Base-by-base conservation (phyloP, 768 basidiomycete genomes). In the Suillus luteus region DNA sequence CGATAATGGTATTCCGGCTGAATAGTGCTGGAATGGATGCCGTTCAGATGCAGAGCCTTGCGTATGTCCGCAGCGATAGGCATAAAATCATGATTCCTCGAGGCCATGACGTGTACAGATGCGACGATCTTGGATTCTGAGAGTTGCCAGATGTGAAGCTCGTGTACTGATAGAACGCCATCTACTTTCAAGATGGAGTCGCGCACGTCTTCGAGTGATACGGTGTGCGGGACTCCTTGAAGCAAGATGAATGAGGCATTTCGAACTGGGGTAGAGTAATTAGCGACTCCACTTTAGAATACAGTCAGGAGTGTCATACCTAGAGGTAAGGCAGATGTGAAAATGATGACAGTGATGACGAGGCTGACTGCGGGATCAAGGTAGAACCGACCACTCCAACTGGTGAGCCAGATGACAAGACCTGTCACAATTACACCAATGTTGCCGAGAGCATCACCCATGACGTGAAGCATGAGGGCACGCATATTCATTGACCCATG, bases 391-490 rank as follows among this genome's bases (percentile, higher is more conserved):
- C 86, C 95, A 67, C 79, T 77, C 88, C 92, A 96, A 27, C 85
- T 79, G 1, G 90, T 89, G 65, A 92, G 83, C 95, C 94, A 96
- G 71, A 99, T 97, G 72, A 99, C 81, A 15, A 99, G 85, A 62
- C 97, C 97, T 5, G 96, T 93, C 35, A 90, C 88, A 65, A 99
- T 97, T 66, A 99, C 97, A 60, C 97, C 96, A 65, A 99, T 92
- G 75, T 99, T 99, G 55, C 97, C 97, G 31, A 99, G 84, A 60
- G 96, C 96, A 79, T 99, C 96, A 41, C 96, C 96, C 55, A 99
- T 76, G 49, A 99, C 97, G 75, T 99, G 97, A 40, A 99, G 78
- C 43, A 99, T 81, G 1, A 99, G 82, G 35, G 95, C 97, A 24
- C 82, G 90, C 96, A 99, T 98, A 77, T 99, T 99, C 97, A 99